Evolutionary conservation across 441 rosid species (phyloP).

Genomic region (Erodium trifolium): DNA sequence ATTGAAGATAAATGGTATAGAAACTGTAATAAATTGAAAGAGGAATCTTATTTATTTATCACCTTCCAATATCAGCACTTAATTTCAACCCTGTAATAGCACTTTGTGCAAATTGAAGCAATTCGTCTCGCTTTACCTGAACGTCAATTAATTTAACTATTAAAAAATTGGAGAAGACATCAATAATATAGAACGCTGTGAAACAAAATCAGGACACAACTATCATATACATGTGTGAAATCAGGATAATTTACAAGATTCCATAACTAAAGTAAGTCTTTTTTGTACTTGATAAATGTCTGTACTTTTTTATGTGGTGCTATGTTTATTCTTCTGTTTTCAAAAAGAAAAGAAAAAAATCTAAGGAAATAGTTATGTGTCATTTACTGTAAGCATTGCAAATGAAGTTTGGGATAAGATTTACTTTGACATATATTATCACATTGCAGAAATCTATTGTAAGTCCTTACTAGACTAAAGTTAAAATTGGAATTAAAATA

Average conservation of each 20-base stretch:
- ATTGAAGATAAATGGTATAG: no score
- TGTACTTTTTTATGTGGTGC: neutral
- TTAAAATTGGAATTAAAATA: neutral
- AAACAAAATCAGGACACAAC: constrained; percentile 6
- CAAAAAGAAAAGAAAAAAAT: neutral
- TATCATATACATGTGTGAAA: neutral
- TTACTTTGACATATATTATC: neutral
- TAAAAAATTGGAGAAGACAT: neutral
- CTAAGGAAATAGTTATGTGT: neutral
- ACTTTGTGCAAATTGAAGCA: constrained; percentile 89
- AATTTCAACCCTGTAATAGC: constrained; percentile 92
- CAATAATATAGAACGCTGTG: constrained; percentile 14
- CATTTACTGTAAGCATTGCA: neutral
- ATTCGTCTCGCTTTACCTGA: constrained; percentile 95
- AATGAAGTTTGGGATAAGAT: neutral
- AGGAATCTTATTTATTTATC: constrained; percentile 12
- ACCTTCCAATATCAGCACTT: constrained; percentile 77
- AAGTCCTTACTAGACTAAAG: neutral
- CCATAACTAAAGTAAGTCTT: neutral
- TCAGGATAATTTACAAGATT: neutral
- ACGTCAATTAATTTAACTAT: constrained; percentile 12
- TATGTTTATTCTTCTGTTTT: neutral
- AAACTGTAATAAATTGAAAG: neutral
- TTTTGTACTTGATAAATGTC: neutral
- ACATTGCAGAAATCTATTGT: neutral